Conservation (phyloP, 495 filamentous ascomycete species). For the Penicillium atrosanguineum region DNA sequence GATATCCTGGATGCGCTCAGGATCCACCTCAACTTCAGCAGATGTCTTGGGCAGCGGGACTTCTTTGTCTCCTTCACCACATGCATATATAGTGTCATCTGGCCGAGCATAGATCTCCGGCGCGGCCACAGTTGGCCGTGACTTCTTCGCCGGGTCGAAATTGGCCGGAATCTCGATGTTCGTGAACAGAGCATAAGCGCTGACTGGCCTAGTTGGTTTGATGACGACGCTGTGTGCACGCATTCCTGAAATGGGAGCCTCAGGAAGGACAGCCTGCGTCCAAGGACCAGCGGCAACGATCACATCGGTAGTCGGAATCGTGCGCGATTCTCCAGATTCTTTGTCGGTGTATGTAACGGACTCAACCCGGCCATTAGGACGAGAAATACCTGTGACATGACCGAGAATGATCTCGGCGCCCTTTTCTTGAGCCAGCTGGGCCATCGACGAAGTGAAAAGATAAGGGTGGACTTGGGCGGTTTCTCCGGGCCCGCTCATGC, state of each 20-base stretch:
- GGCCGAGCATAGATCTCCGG: constrained; percentile 95
- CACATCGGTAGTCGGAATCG: constrained; percentile 74
- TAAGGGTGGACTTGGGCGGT: constrained; percentile 96
- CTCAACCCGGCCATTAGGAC: constrained; percentile 51
- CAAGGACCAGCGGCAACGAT: constrained; percentile 88
- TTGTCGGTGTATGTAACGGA: constrained; percentile 76
- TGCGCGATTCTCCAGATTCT: constrained; percentile 50
- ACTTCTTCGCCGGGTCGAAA: constrained; percentile 49
- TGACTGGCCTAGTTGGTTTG: constrained; percentile 67
- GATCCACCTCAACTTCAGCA: constrained; percentile 75
- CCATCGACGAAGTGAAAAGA: constrained; percentile 86
- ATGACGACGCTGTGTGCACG: constrained; percentile 92
- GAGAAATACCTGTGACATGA: constrained; percentile 61
- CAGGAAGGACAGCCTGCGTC: constrained; percentile 72
- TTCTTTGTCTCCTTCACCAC: constrained; percentile 79
- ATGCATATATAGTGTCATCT: constrained; percentile 86
- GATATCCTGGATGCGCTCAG: constrained; percentile 79
- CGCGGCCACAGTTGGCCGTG: constrained; percentile 60
- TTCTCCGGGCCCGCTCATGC: constrained; percentile 75
- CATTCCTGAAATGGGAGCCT: constrained; percentile 73
- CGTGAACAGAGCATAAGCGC: constrained; percentile 87
- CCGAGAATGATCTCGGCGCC: constrained; percentile 72
- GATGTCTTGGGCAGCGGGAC: constrained; percentile 75
- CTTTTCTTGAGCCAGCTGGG: constrained; percentile 69
- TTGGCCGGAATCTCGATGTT: constrained; percentile 73